Percentiles rank a stretch among this genome's conserved stretches.
Evolutionary conservation across 2,329 filamentous ascomycete genomes (phyloP).

Genomic region (Cladosporium colombiae): DNA sequence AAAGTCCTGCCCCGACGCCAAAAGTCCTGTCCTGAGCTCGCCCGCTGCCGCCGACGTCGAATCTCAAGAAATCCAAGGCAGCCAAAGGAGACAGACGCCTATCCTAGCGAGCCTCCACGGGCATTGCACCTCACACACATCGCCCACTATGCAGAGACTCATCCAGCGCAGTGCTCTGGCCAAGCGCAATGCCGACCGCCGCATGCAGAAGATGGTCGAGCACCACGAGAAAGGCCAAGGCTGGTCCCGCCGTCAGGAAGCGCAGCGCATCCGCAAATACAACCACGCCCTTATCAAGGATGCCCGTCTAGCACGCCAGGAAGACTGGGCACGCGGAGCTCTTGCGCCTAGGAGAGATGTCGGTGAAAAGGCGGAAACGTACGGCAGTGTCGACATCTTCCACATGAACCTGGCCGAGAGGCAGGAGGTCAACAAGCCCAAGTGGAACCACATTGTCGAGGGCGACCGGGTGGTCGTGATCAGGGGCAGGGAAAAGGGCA

Average conservation of each 20-base stretch:
- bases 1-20: constrained; percentile 2
- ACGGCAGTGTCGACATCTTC: constrained; percentile 52
- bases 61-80: constrained; percentile 15
- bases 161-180: constrained; percentile 66
- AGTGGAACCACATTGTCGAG: constrained; percentile 40
- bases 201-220: constrained; percentile 24
- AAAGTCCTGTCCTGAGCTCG: not conserved
- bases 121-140: constrained; percentile 3
- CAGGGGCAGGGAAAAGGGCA: constrained; percentile 76
- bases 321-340: constrained; percentile 78
- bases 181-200: constrained; percentile 59
- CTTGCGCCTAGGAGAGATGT: constrained; percentile 75
- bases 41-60: constrained; percentile 9
- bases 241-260: constrained; percentile 35
- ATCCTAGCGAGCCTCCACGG: not conserved
- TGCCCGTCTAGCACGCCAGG: constrained; percentile 61
- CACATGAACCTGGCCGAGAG: constrained; percentile 32
- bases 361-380: constrained; percentile 58
- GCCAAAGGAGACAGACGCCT: constrained; percentile 8
- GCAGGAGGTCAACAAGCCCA: constrained; percentile 26
- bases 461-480: constrained; percentile 82
- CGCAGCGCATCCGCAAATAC: constrained; percentile 12
- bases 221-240: constrained; percentile 31
- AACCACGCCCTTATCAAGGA: constrained; percentile 40
- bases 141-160: constrained; percentile 66